Evolutionary conservation across 345 rosid genomes (phyloP), one percentile per base, ranked within the genome.

Genomic region (Excoecaria cochinchinensis): DNA sequence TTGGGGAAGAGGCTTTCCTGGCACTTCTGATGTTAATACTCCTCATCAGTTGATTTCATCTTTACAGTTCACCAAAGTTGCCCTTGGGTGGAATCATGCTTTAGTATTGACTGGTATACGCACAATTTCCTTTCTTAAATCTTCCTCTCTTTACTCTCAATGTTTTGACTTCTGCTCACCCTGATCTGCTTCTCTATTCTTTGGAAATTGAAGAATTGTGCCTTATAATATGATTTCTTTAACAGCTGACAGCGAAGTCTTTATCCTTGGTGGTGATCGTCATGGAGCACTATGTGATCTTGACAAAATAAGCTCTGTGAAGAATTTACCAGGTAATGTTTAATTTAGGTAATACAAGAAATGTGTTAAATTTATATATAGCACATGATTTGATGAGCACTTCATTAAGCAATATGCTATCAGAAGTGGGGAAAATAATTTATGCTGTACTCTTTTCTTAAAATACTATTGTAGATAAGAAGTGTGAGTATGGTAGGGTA

Each of bases 11-110:
- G 93, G 97, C 70, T 89, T 91, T 75, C 71, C 78, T 40, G 81
- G 89, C 62, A 31, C 78, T 63, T 67, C 84, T 1, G 93, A 89
- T 86, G 74, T 73, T 81, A 79, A 69, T 61, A 69, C 65, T 74
- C 97, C 98, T 72, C 81, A 71, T 71, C 64, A 70, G 77, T 81
- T 88, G 42, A 73, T 82, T 61, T 80, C 89, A 31, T 68, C 86
- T 11, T 50, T 71, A 22, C 53, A 21, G 46, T 86, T 91, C 80
- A 71, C 53, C 58, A 75, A 85, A 55, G 87, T 81, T 70, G 92
- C 85, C 57, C 80, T 90, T 78, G 98, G 99, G 72, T 93, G 99
- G 97, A 93, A 89, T 78, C 99, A 95, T 67, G 86, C 88, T 51
- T 74, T 93, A 44, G 22, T 86, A 65, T 79, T 91, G 74, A 88